Base-by-base conservation (phyloP, 139 green algal genomes). In the Chlorella sorokiniana region DNA sequence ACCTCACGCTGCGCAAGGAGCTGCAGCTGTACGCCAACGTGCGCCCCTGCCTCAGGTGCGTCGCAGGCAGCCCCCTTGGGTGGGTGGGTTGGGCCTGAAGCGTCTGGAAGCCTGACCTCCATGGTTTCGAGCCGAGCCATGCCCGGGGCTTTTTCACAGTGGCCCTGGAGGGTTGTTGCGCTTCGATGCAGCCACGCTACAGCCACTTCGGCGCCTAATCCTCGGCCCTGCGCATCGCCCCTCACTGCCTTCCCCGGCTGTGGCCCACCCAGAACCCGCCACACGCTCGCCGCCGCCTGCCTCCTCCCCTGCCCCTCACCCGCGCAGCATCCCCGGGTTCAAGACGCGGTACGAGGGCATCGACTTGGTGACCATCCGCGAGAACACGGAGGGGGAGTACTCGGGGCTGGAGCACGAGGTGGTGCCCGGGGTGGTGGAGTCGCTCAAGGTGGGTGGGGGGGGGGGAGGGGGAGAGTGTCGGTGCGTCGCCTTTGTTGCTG, bases 341-440 rank as follows among this genome's bases (percentile, higher is more conserved):
- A 98, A 98, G 86, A 98, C 96, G 23, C 89, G 94, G 1, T 99
- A 99, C 79, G 96, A 98, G 82, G 85, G 94, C 84, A 91, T 99
- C 31, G 92, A 99, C 87, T 75, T 99, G 64, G 91, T 99, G 16
- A 99, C 96, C 9, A 97, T 99, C 80, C 88, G 96, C 64, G 96
- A 99, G 86, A 99, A 99, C 91, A 99, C 96, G 1, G 96, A 99
- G 91, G 96, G 96, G 23, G 96, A 99, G 89, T 99, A 99, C 91
- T 93, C 82, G 23, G 96, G 96, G 1, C 87, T 99, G 78, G 96
- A 99, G 87, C 96, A 98, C 85, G 93, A 97, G 88, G 94, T 98
- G 40, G 91, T 98, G 11, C 94, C 94, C 23, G 96, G 95, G 40
- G 95, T 99, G 9, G 96, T 98, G 51, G 96, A 98, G 88, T 91